Base-by-base conservation (phyloP, 2,329 filamentous ascomycete species). In the Stagonosporopsis tanaceti region DNA sequence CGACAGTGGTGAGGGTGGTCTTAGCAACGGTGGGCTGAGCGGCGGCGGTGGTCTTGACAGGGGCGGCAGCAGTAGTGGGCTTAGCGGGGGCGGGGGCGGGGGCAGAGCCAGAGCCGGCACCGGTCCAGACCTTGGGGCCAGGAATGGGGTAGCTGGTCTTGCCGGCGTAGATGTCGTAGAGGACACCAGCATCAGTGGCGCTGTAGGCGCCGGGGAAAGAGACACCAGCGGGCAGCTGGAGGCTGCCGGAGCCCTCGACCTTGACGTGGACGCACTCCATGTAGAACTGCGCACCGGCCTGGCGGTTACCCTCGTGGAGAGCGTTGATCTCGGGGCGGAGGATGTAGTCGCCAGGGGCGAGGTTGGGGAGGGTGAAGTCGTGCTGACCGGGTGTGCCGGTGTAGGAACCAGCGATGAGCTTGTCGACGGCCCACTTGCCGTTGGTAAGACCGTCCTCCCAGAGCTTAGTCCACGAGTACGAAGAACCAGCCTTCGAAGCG, bases 401-500 rank as follows among this genome's bases (percentile, higher is more conserved):
- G 61, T 67, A 67, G 41, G 44, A 39, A 28, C 65, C 65, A 46
- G 69, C 63, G 47, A 76, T 73, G 50, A 80, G 70, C 47, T 65
- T 77, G 34, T 72, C 65, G 24, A 78, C 75, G 39, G 76, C 79
- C 78, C 78, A 80, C 3, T 63, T 66, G 38, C 68, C 70, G 47
- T 64, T 62, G 30, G 63, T 63, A 42, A 62, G 76, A 34, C 76
- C 76, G 28, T 76, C 72, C 60, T 79, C 73, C 5, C 75, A 75
- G 38, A 81, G 67, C 71, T 78, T 81, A 57, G 82, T 77, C 82
- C 82, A 85, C 15, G 78, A 77, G 42, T 79, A 79, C 48, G 80
- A 77, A 46, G 70, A 67, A 17, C 69, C 63, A 38, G 75, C 73
- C 46, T 77, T 76, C 2, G 81, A 80, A 61, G 84, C 80, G 68